Evolutionary conservation across 805 yeast species (phyloP).

Genomic region (Candida mattraensis): DNA sequence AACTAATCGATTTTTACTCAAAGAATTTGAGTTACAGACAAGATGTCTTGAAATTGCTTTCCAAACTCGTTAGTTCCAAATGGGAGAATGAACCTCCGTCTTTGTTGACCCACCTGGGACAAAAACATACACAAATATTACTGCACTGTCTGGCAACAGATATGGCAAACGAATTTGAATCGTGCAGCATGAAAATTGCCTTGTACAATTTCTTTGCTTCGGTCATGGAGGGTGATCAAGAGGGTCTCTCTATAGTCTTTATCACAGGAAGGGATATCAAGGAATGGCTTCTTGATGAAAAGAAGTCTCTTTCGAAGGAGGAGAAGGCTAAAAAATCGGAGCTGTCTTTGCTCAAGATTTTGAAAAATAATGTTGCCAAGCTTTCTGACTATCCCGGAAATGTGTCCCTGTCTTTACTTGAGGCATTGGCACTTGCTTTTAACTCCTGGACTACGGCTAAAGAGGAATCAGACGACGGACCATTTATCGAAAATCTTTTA

Average conservation of each 20-base stretch:
- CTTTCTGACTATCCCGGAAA: slow-evolving; percentile 57
- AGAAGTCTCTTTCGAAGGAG: slow-evolving; percentile 9
- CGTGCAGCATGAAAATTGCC: slow-evolving; percentile 50
- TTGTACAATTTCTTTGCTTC: slow-evolving; percentile 66
- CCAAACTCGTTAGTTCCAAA: slow-evolving; percentile 52
- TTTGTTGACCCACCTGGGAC: slow-evolving; percentile 75
- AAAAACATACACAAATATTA: slow-evolving; percentile 57
- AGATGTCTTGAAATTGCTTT: slow-evolving; percentile 54
- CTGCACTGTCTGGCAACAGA: slow-evolving; percentile 61
- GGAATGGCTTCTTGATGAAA: slow-evolving; percentile 25
- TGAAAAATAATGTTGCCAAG: slow-evolving; percentile 54
- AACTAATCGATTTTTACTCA: slow-evolving; percentile 58
- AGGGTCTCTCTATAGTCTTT: slow-evolving; percentile 71
- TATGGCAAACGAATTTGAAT: slow-evolving; percentile 55
- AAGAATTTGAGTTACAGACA: slow-evolving; percentile 47
- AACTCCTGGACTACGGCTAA: slow-evolving; percentile 75
- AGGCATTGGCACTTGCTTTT: slow-evolving; percentile 70
- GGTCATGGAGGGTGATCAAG: slow-evolving; percentile 69
- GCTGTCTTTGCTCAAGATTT: slow-evolving; percentile 52
- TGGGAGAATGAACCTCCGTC: slow-evolving; percentile 72
- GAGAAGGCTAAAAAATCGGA: slow-evolving; percentile 12
- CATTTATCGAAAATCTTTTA: slow-evolving; percentile 45
- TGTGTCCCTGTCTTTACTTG: slow-evolving; percentile 66
- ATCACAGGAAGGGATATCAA: slow-evolving; percentile 57
- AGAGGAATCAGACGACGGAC: slow-evolving; percentile 48